phyloP scores from a whole-genome alignment of 2,329 filamentous ascomycete species.

The Exophiala sp. region DNA sequence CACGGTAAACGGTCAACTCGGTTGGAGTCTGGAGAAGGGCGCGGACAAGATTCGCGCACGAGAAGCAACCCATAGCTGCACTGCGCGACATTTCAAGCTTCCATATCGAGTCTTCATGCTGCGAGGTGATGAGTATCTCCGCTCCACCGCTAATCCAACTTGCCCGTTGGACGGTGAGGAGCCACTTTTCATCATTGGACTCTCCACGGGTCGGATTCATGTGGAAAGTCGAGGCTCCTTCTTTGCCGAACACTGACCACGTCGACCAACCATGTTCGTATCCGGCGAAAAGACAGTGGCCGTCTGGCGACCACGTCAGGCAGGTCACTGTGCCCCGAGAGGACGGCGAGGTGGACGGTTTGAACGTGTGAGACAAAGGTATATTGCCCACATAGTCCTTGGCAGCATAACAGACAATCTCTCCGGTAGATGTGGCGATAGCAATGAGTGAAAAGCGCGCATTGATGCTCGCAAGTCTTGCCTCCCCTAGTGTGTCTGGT shows the following conservation, averaged over 20 bases:
- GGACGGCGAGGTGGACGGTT: conserved; percentile 59
- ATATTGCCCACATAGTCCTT: conserved; percentile 93
- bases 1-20: conserved; percentile 85
- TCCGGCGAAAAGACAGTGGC: conserved; percentile 90
- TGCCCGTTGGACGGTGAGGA: conserved; percentile 69
- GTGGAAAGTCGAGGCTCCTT: conserved; percentile 75
- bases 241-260: conserved; percentile 96
- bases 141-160: conserved; percentile 85
- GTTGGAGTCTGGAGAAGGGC: conserved; percentile 84
- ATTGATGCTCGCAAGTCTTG: conserved; percentile 76
- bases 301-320: conserved; percentile 84
- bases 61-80: conserved; percentile 87
- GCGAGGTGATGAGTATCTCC: conserved; percentile 69
- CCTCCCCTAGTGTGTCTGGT: conserved; percentile 57
- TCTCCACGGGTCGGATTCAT: conserved; percentile 59
- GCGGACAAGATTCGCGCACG: conserved; percentile 80
- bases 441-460: conserved; percentile 91
- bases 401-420: conserved; percentile 82
- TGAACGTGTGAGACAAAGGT: conserved; percentile 73
- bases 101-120: conserved; percentile 73
- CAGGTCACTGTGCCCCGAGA: conserved; percentile 67
- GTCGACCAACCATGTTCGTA: conserved; percentile 90
- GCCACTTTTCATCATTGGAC: conserved; percentile 72
- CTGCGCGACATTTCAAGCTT: conserved; percentile 87
- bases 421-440: conserved; percentile 72